Base-by-base conservation (phyloP, 2,329 filamentous ascomycete genomes). In the Pseudocercospora ulei region DNA sequence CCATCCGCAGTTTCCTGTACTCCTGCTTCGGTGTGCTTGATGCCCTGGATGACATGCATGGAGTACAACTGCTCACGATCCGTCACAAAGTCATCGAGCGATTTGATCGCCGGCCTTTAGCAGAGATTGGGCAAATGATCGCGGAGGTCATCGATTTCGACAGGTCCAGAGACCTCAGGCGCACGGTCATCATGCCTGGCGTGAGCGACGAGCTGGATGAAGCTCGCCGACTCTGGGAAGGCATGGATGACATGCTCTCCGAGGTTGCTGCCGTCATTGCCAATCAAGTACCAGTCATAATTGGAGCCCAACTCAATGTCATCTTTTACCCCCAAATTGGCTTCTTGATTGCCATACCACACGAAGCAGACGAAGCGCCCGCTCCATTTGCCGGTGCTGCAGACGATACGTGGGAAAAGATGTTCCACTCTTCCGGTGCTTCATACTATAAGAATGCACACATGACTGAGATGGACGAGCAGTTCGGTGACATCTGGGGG, bases 261-360 rank as follows among this genome's bases (percentile, higher is more conserved):
- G 62, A 76, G 37, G 75, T 85, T 1, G 77, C 78, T 3, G 65
- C 69, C 11, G 71, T 75, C n/a, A 66, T 94, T 40, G 72, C 73
- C 0, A 59, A 62, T 8, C 68, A 70, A 1, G 65, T 90, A 12
- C 80, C 86, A 1, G 67, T 72, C 43, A 67, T 71, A 11, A 60
- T 72, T 1, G 63, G 68, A 13, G 55, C 60, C 2, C 65, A 69
- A 7, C 59, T 80, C 20, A 87, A 87, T 38, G 92, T 92, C 46
- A 80, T 90, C 11, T 94, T 90, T 58, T 81, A 93, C 46, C 88
- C 87, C 0, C 86, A 94, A 54, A 74, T 95, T 23, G 90, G 90
- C 0, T 98, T 95, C 56, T 72, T 95, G 23, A 82, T 86, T 2
- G 77, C 80, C 0, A 77, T 93, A 9, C 71, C 72, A 1, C 60